Conservation (phyloP, 106 monocot species). For the Dendrobium nobile region DNA sequence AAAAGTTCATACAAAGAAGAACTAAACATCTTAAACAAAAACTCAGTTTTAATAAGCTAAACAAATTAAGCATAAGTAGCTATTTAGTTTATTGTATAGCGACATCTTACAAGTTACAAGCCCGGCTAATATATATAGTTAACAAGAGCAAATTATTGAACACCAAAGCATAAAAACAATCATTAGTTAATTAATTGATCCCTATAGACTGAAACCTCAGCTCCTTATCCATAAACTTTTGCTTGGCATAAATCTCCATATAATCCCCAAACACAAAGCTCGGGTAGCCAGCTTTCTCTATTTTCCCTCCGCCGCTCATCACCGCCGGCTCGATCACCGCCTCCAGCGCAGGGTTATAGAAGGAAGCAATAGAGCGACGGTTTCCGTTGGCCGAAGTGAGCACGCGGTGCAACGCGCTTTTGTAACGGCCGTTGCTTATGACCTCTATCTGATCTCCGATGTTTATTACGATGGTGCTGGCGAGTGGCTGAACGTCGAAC, state of each 20-base stretch:
- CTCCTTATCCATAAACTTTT: constrained; percentile 41
- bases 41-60: too few relatives aligned
- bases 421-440: constrained; percentile 66
- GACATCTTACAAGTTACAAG: too few relatives aligned
- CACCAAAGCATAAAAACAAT: background rate
- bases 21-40: too few relatives aligned
- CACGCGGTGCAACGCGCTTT: constrained; percentile 63
- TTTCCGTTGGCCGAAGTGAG: constrained; percentile 32
- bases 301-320: background rate
- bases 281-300: constrained; percentile 13
- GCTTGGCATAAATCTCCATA: constrained; percentile 30
- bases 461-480: constrained; percentile 66
- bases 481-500: constrained; percentile 68
- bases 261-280: constrained; percentile 36
- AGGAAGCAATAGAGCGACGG: constrained; percentile 64
- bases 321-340: constrained; percentile 47
- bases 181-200: background rate
- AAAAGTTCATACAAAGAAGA: too few relatives aligned
- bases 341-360: constrained; percentile 52
- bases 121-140: too few relatives aligned
- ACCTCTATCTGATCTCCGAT: constrained; percentile 87
- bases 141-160: too few relatives aligned
- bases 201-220: constrained; percentile 32
- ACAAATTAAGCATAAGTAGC: too few relatives aligned
- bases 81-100: too few relatives aligned